phyloP scores from a whole-genome alignment of 169 alveolate genomes.

The Babesia ovis region DNA sequence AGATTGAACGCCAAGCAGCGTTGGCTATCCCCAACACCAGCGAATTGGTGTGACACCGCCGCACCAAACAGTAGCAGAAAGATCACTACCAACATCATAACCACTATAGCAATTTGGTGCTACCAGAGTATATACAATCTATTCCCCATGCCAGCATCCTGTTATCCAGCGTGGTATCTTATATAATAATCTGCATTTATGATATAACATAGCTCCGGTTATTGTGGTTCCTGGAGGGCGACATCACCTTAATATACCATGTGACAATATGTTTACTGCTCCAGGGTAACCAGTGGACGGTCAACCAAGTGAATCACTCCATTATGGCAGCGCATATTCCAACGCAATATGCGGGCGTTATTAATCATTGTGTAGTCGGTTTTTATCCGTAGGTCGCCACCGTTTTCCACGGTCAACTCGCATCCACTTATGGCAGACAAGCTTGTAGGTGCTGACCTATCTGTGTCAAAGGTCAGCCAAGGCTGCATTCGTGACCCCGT shows the following conservation, averaged over 20 bases:
- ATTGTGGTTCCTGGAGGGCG: not conserved
- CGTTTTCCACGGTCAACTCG: slow-evolving; percentile 63
- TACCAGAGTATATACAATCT: too few relatives aligned
- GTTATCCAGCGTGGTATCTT: too few relatives aligned
- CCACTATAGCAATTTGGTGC: too few relatives aligned
- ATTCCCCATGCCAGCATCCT: too few relatives aligned
- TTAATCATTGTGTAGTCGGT: slow-evolving; percentile 66
- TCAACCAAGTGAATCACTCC: slow-evolving; percentile 78
- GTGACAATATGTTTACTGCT: not conserved
- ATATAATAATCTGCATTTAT: too few relatives aligned
- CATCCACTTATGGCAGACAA: slow-evolving; percentile 50
- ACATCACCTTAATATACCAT: not conserved
- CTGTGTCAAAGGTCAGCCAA: slow-evolving; percentile 71
- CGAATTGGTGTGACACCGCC: too few relatives aligned
- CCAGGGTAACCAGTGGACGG: slow-evolving; percentile 57
- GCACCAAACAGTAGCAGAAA: too few relatives aligned
- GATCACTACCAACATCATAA: too few relatives aligned
- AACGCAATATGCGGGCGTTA: slow-evolving; percentile 70
- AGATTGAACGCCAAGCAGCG: too few relatives aligned
- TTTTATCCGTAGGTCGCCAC: slow-evolving; percentile 64
- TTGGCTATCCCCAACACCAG: too few relatives aligned
- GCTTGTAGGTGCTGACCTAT: slow-evolving; percentile 72
- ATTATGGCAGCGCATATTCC: slow-evolving; percentile 78
- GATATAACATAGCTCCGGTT: too few relatives aligned
- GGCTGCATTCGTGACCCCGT: slow-evolving; percentile 79